Percentiles rank a stretch among this genome's conserved stretches.
Evolutionary conservation across 2,329 filamentous ascomycete genomes (phyloP).

Genomic region (Beauveria sp.): DNA sequence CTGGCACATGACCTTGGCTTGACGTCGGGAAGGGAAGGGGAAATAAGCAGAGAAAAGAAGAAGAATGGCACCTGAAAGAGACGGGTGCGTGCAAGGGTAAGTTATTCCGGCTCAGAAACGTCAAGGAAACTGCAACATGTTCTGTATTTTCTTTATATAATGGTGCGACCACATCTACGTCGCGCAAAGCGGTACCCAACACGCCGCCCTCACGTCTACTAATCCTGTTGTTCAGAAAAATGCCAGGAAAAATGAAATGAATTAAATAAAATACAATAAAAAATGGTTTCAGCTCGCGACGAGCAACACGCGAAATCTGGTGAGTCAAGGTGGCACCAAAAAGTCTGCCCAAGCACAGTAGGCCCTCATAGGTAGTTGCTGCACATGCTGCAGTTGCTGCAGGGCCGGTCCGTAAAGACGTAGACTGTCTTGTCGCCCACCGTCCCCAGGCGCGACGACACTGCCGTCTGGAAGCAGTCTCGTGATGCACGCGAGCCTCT

Average conservation of each 20-base stretch:
- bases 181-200: background rate
- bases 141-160: background rate
- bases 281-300: background rate
- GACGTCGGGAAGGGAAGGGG: background rate
- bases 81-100: background rate
- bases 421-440: background rate
- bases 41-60: background rate
- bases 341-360: background rate
- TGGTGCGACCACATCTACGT: background rate
- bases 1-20: background rate
- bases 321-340: background rate
- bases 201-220: too few species aligned
- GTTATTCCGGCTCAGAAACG: too few species aligned
- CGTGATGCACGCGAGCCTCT: background rate
- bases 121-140: background rate
- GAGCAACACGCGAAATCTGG: background rate
- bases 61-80: background rate
- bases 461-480: background rate
- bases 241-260: too few species aligned
- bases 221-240: too few species aligned
- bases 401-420: background rate
- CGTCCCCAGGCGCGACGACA: background rate
- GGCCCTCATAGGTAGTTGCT: background rate
- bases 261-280: background rate
- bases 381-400: background rate